Evolutionary conservation across 805 yeast genomes (phyloP).

Genomic region (Spathaspora sp.): DNA sequence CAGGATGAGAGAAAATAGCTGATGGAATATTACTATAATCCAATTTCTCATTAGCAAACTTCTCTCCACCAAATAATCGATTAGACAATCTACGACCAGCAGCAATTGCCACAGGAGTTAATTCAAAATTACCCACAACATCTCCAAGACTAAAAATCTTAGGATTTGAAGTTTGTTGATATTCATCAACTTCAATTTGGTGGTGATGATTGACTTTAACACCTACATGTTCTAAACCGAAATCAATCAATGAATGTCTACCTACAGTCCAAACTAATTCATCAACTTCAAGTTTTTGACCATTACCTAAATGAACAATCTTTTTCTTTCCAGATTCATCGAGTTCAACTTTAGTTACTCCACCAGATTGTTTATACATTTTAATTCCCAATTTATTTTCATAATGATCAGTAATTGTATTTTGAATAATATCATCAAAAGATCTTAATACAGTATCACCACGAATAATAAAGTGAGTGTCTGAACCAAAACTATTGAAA

Average conservation of each 20-base stretch:
- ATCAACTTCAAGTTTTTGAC: conserved; percentile 55
- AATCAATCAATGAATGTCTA: conserved; percentile 68
- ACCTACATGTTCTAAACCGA: conserved; percentile 76
- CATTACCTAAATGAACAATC: conserved; percentile 36
- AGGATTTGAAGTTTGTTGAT: conserved; percentile 71
- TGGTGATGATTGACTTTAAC: conserved; percentile 57
- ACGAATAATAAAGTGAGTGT: conserved; percentile 84
- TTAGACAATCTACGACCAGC: conserved; percentile 94
- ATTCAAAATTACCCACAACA: conserved; percentile 86
- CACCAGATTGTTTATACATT: conserved; percentile 63
- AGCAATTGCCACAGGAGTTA: conserved; percentile 98
- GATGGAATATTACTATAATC: conserved; percentile 88
- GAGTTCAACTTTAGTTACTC: conserved; percentile 36
- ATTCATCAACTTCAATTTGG: conserved; percentile 80
- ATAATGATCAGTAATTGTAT: conserved; percentile 76
- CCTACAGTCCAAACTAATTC: conserved; percentile 92
- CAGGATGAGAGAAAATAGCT: conserved; percentile 98
- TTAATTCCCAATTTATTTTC: conserved; percentile 71
- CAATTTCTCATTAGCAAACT: conserved; percentile 70
- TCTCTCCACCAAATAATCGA: conserved; percentile 81
- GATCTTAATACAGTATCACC: conserved; percentile 87
- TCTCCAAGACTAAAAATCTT: conserved; percentile 88
- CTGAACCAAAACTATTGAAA: conserved; percentile 81
- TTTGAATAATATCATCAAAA: conserved; percentile 79
- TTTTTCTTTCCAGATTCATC: conserved; percentile 32